Evolutionary conservation across 208 protist species (phyloP).

Genomic region (Paratrypanosoma confusum): DNA sequence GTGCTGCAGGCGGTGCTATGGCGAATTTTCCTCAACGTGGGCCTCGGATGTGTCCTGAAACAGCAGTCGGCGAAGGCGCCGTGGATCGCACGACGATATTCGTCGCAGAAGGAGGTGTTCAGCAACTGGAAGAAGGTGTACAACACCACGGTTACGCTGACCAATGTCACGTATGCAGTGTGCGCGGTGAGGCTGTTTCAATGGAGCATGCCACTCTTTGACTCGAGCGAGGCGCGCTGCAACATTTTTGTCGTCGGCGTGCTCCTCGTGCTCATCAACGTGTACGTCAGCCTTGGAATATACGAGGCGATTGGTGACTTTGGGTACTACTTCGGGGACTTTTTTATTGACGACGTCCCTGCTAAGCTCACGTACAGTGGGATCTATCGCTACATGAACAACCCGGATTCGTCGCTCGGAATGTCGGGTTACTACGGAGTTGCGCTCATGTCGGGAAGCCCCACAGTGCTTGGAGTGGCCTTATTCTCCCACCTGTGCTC

Average conservation of each 20-base stretch:
- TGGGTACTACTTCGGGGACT: conserved; percentile 92
- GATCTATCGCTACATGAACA: conserved; percentile 94
- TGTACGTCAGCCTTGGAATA: conserved; percentile 62
- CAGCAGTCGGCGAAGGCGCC: conserved; percentile 40
- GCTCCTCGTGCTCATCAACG: conserved; percentile 73
- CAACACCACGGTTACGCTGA: conserved; percentile 64
- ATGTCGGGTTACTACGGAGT: conserved; percentile 85
- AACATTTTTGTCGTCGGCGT: conserved; percentile 33
- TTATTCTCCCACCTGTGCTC: conserved; percentile 59
- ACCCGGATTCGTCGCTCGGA: conserved; percentile 84
- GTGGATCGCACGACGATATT: conserved; percentile 75
- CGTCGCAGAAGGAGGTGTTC: conserved; percentile 59
- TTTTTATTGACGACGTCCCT: conserved; percentile 66
- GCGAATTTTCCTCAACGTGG: conserved; percentile 63
- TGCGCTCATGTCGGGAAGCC: conserved; percentile 77
- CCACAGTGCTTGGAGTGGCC: conserved; percentile 52
- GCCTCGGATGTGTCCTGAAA: conserved; percentile 68
- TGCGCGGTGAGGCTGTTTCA: conserved; percentile 34
- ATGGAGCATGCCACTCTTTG: conserved; percentile 28
- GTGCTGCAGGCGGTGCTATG: conserved; percentile 65
- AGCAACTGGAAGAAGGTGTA: conserved; percentile 87
- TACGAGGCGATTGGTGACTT: conserved; percentile 86
- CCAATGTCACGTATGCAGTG: conserved; percentile 33
- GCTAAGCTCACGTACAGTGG: conserved; percentile 81
- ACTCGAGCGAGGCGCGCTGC: conserved; percentile 20